Evolutionary conservation across 2,329 filamentous ascomycete species (phyloP), one percentile per base, ranked within the genome.

Genomic region (Aotearoamyces nothofagi): DNA sequence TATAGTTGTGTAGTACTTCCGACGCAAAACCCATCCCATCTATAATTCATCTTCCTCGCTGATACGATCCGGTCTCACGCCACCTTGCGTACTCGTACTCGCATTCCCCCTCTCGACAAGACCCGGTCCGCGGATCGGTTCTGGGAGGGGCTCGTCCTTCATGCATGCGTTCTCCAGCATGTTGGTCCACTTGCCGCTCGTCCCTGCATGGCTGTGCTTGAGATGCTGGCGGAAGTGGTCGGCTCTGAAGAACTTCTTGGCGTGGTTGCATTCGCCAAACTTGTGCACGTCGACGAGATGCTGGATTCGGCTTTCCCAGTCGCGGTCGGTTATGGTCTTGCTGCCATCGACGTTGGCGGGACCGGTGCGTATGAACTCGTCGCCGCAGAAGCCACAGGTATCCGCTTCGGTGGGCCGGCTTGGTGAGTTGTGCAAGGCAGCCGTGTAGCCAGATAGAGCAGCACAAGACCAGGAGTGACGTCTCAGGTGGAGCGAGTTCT

Each of bases 141-240:
- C 47, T 27, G 63, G 65, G 16, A 70, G 63, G 30, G 72, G 69
- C 45, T 93, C 84, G 31, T 78, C 86, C 52, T 86, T 74, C 82
- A 96, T 92, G 57, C 90, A 98, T 4, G 86, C 83, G 49, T 83
- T 92, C 52, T 98, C 90, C 17, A 98, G 63, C 66, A 93, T 86
- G 54, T 96, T 96, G 9, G 90, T 98, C 90, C 90, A 98, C 55
- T 96, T 96, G 17, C 90, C 90, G 53, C 84, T 94, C 1, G 83
- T 87, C 19, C 90, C 90, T 20, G 81, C 82, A 55, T 96, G 90
- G 51, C 84, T 94, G 53, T 98, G 90, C 61, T 96, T 98, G 33
- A 98, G 62, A 55, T 98, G 90, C 54, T 98, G 90, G 34, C 90
- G 75, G 63, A 98, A 98, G 52, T 98, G 90, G 53, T 98, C 90